These are phyloP conservation scores for Pisolithus thermaeus DNA, from an alignment of 1,284 basidiomycete genomes.

Conservation along the genomic window DNA sequence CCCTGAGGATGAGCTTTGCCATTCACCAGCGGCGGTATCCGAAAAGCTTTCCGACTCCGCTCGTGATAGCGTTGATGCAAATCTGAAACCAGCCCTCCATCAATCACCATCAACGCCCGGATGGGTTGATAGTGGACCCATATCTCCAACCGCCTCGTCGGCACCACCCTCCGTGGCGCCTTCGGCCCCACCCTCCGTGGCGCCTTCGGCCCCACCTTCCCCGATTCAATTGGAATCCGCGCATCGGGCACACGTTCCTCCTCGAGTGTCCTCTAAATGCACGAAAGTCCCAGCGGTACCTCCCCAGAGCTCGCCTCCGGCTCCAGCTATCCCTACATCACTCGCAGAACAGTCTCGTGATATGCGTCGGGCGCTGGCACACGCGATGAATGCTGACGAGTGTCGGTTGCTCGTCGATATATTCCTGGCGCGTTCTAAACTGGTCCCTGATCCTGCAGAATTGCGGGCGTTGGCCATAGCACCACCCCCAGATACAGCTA, in stretches of 20 bases:
- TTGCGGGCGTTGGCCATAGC: slow-evolving; percentile 3
- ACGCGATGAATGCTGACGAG: slow-evolving; percentile 73
- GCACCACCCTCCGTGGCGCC: background rate
- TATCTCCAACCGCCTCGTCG: background rate
- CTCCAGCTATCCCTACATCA: slow-evolving; percentile 10
- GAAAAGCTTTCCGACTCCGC: slow-evolving; percentile 9
- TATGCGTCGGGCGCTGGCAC: slow-evolving; percentile 63
- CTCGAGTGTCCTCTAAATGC: slow-evolving; percentile 14
- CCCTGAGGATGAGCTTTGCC: slow-evolving; percentile 2
- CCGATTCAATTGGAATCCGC: background rate
- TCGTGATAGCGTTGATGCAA: slow-evolving; percentile 1
- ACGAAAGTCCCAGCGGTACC: slow-evolving; percentile 9
- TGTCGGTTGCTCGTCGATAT: slow-evolving; percentile 81
- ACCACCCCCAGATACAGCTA: slow-evolving; percentile 8
- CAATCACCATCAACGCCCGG: background rate
- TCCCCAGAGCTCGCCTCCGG: slow-evolving; percentile 1
- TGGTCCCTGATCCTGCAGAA: slow-evolving; percentile 19
- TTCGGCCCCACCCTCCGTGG: background rate
- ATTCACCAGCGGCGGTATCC: slow-evolving; percentile 4
- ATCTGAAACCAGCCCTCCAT: slow-evolving; percentile 5
- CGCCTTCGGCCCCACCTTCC: background rate
- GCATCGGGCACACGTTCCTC: slow-evolving; percentile 2
- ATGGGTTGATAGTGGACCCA: background rate
- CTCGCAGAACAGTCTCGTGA: slow-evolving; percentile 48
- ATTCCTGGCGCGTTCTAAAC: slow-evolving; percentile 61